Percentiles rank a stretch among this genome's conserved stretches.
Conservation (phyloP, 306 rosid genomes). For the Cicer judaicum region DNA sequence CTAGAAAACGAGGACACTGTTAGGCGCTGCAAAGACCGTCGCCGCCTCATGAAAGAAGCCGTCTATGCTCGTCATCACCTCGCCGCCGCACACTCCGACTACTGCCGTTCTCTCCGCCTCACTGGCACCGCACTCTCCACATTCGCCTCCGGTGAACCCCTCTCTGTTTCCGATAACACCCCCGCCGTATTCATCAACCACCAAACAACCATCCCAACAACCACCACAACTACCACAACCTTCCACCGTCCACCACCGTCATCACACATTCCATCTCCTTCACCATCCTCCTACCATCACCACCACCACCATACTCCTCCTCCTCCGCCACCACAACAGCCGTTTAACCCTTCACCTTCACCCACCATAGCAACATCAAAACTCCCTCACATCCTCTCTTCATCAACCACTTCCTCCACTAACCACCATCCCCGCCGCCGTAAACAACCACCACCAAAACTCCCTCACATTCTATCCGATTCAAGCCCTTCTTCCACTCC, state of each 20-base stretch:
- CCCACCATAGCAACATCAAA: constrained; percentile 67
- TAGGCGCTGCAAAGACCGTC: constrained; percentile 92
- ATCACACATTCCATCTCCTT: constrained; percentile 53
- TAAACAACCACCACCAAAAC: constrained; percentile 63
- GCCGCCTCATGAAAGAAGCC: constrained; percentile 88
- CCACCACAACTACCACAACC: constrained; percentile 37
- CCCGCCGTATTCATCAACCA: constrained; percentile 80
- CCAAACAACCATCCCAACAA: constrained; percentile 38
- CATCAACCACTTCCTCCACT: constrained; percentile 32
- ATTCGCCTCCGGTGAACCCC: constrained; percentile 77
- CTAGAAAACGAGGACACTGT: constrained; percentile 93
- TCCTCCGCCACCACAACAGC: constrained; percentile 51
- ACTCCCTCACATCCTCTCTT: constrained; percentile 75
- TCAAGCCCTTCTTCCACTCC: constrained; percentile 72
- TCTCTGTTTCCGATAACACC: constrained; percentile 76
- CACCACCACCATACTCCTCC: constrained; percentile 58
- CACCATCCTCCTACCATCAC: constrained; percentile 57
- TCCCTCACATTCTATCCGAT: constrained; percentile 93
- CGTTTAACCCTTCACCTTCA: constrained; percentile 49
- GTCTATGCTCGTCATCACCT: constrained; percentile 85
- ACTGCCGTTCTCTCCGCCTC: constrained; percentile 85
- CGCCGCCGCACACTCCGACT: constrained; percentile 97
- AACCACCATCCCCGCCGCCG: constrained; percentile 51
- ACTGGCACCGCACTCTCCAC: constrained; percentile 82
- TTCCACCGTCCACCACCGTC: constrained; percentile 39